These are phyloP conservation scores for Trametes cubensis DNA, from an alignment of 768 basidiomycete species.

Conservation along the genomic window DNA sequence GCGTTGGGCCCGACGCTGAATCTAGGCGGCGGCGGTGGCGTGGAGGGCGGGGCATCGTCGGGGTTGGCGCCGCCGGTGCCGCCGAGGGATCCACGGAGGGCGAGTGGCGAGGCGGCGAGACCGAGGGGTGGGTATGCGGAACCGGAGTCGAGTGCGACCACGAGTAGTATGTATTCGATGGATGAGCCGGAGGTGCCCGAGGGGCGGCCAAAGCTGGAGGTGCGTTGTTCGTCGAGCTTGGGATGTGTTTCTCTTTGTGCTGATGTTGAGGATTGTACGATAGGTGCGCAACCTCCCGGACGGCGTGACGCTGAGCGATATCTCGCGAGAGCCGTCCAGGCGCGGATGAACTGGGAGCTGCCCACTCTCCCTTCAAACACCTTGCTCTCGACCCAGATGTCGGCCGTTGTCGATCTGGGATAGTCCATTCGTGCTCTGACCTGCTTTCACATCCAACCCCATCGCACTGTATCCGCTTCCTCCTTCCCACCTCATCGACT, in stretches of 20 bases:
- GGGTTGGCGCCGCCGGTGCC: not conserved
- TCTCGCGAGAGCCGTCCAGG: conserved; percentile 28
- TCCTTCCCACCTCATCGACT: too few species aligned
- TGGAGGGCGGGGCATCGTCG: conserved; percentile 1
- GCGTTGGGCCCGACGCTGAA: conserved; percentile 23
- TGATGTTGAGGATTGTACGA: not conserved
- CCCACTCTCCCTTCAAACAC: not conserved
- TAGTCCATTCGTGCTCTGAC: not conserved
- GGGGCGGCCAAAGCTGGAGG: conserved; percentile 21
- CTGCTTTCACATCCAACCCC: not conserved
- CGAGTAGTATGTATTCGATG: conserved; percentile 29
- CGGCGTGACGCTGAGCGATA: conserved; percentile 25
- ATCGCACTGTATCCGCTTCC: too few species aligned
- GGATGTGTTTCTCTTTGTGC: not conserved
- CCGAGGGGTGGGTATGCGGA: conserved; percentile 8
- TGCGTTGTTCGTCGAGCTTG: not conserved
- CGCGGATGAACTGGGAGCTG: conserved; percentile 9
- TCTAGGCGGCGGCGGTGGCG: conserved; percentile 7
- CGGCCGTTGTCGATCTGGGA: not conserved
- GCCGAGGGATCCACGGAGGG: conserved; percentile 15
- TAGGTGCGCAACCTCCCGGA: conserved; percentile 32
- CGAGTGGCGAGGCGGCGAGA: conserved; percentile 2
- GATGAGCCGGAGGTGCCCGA: conserved; percentile 23
- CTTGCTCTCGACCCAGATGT: not conserved
- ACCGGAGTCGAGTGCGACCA: conserved; percentile 11